These are phyloP conservation scores for Colletotrichum siamense DNA, from an alignment of 2,329 filamentous ascomycete genomes.

Conservation along the genomic window DNA sequence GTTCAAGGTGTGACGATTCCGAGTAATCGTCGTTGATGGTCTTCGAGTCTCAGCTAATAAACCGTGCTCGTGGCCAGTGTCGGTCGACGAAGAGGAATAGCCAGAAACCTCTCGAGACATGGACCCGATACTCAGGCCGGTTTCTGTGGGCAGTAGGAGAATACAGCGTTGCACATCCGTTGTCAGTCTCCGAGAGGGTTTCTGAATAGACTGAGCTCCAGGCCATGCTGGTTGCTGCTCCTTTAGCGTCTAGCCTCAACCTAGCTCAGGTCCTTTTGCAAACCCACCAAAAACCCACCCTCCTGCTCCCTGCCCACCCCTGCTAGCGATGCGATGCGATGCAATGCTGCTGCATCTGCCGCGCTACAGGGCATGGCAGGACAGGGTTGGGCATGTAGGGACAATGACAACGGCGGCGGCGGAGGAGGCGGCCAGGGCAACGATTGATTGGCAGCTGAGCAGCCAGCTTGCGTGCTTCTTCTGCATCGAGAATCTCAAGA, in stretches of 20 bases:
- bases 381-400: slow-evolving; percentile 13
- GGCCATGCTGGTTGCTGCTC: slow-evolving; percentile 7
- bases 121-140: not conserved
- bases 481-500: slow-evolving; percentile 18
- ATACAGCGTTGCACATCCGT: not conserved
- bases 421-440: slow-evolving; percentile 3
- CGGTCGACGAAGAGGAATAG: not conserved
- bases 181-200: not conserved
- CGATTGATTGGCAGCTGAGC: slow-evolving; percentile 12
- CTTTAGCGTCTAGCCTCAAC: slow-evolving; percentile 19
- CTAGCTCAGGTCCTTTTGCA: slow-evolving; percentile 25
- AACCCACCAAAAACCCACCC: slow-evolving; percentile 21
- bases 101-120: not conserved
- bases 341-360: slow-evolving; percentile 24
- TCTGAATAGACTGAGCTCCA: not conserved
- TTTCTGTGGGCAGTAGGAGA: not conserved
- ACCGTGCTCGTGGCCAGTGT: not conserved
- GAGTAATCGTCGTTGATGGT: not conserved
- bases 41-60: not conserved
- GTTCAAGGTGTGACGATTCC: not conserved
- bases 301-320: not conserved
- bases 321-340: slow-evolving; percentile 20
- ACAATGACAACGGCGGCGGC: slow-evolving; percentile 13
- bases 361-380: slow-evolving; percentile 21
- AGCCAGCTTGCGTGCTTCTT: slow-evolving; percentile 16